A percentile compares a stretch with the other conserved stretches of the same genome.
phyloP scores from a whole-genome alignment of 352 stramenopile species.

The Globisporangium cylindrosporum region DNA sequence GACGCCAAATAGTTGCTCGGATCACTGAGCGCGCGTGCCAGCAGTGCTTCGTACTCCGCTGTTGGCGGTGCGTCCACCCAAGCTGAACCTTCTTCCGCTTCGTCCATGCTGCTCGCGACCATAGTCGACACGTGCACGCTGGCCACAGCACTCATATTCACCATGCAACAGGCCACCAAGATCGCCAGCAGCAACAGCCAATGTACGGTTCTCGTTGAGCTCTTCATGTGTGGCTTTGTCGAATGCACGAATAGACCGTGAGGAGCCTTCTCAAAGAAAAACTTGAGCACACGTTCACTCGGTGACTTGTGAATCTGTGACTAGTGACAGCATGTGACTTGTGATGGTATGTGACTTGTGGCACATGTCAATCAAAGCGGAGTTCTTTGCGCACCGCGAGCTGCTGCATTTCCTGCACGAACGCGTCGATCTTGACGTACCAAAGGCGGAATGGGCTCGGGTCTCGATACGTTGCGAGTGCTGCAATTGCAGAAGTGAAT shows the following conservation, averaged over 20 bases:
- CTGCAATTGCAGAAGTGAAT: slow-evolving; percentile 43
- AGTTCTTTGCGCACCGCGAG: slow-evolving; percentile 4
- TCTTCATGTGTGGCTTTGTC: not conserved
- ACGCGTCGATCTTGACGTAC: slow-evolving; percentile 54
- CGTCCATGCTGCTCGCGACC: not conserved
- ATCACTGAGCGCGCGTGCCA: not conserved
- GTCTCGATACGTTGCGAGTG: slow-evolving; percentile 39
- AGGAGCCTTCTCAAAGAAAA: not conserved
- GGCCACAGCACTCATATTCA: not conserved
- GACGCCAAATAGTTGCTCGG: slow-evolving; percentile 1
- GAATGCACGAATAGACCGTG: not conserved
- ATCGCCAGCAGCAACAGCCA: not conserved
- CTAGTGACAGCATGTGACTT: not conserved
- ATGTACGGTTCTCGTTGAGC: not conserved
- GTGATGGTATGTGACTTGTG: not conserved
- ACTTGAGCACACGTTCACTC: no score
- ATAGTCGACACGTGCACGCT: not conserved
- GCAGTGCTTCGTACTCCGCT: not conserved
- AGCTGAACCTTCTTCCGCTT: not conserved
- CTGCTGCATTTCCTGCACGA: slow-evolving; percentile 29
- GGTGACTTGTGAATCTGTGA: not conserved
- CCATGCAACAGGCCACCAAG: not conserved
- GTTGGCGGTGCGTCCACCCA: not conserved
- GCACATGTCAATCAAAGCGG: slow-evolving; percentile 12
- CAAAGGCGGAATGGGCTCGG: slow-evolving; percentile 48